Percentiles rank a stretch among this genome's conserved stretches.
These are phyloP conservation scores for Ophiostoma sp. DNA, from an alignment of 2,329 filamentous ascomycete genomes.

Conservation along the genomic window DNA sequence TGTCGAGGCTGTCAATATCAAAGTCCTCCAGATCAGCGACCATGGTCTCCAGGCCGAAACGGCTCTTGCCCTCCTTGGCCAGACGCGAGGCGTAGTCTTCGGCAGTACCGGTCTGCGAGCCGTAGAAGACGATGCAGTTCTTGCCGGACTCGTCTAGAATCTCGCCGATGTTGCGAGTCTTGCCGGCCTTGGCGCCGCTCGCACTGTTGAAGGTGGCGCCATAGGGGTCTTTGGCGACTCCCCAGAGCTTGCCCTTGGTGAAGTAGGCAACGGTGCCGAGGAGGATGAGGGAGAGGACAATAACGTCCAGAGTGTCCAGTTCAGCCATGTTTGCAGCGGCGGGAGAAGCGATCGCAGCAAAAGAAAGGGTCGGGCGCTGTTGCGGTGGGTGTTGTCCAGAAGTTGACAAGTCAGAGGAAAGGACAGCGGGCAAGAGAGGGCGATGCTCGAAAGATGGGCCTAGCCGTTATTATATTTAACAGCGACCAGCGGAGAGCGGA, in stretches of 20 bases:
- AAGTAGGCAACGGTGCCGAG: slow-evolving; percentile 90
- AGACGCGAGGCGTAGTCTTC: slow-evolving; percentile 96
- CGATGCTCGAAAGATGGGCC: slow-evolving; percentile 9
- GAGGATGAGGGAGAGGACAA: slow-evolving; percentile 81
- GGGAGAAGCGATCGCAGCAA: slow-evolving; percentile 5
- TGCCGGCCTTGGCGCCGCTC: slow-evolving; percentile 67
- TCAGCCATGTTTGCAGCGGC: slow-evolving; percentile 66
- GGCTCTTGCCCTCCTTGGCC: slow-evolving; percentile 93
- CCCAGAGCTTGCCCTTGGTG: slow-evolving; percentile 95
- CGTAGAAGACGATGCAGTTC: slow-evolving; percentile 98
- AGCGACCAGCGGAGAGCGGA: background rate
- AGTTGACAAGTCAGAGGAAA: background rate
- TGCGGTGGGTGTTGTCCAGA: background rate
- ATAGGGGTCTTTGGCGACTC: slow-evolving; percentile 80
- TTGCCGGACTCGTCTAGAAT: slow-evolving; percentile 94
- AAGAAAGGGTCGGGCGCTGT: slow-evolving; percentile 6
- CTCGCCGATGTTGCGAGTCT: slow-evolving; percentile 87
- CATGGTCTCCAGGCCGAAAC: slow-evolving; percentile 96
- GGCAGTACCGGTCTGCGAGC: slow-evolving; percentile 95
- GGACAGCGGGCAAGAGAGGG: slow-evolving; percentile 12
- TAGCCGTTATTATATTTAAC: background rate
- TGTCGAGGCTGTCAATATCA: slow-evolving; percentile 89
- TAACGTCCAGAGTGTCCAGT: slow-evolving; percentile 89
- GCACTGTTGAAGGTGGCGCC: slow-evolving; percentile 66
- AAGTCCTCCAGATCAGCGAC: slow-evolving; percentile 97